phyloP scores from a whole-genome alignment of 2,329 filamentous ascomycete species.

The Gaeumannomyces tritici region DNA sequence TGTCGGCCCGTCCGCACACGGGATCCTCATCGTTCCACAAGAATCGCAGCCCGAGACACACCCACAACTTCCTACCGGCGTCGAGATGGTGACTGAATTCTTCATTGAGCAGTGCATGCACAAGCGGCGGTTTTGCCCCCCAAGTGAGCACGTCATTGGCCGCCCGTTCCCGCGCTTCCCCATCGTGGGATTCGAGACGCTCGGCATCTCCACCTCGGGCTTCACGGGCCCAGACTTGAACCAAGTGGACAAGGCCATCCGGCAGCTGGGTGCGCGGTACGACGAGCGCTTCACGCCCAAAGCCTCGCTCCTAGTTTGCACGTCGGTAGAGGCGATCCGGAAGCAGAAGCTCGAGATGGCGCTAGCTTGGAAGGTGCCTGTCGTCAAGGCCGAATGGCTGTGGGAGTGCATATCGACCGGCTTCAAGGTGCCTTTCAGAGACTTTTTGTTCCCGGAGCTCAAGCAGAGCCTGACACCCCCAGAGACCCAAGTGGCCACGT shows the following conservation, averaged over 20 bases:
- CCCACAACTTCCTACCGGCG: constrained; percentile 26
- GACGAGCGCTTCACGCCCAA: constrained; percentile 64
- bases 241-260: constrained; percentile 70
- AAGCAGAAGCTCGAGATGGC: constrained; percentile 75
- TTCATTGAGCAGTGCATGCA: constrained; percentile 87
- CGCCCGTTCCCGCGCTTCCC: constrained; percentile 65
- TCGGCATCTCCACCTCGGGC: constrained; percentile 71
- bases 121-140: constrained; percentile 60
- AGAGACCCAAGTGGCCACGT: constrained; percentile 6
- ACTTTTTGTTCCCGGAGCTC: constrained; percentile 38
- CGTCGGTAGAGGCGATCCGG: constrained; percentile 44
- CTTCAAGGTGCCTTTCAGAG: constrained; percentile 31
- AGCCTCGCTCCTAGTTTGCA: constrained; percentile 71
- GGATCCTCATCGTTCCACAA: constrained; percentile 48
- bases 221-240: constrained; percentile 78
- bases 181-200: constrained; percentile 56
- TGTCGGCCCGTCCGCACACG: constrained; percentile 21
- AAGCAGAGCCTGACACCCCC: constrained; percentile 16
- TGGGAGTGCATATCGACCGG: constrained; percentile 66
- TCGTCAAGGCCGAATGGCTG: constrained; percentile 77
- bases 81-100: constrained; percentile 69
- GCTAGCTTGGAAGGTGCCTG: constrained; percentile 63
- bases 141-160: constrained; percentile 62
- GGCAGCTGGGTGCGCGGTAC: constrained; percentile 71
- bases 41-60: constrained; percentile 34